These are phyloP conservation scores for Suillus clintonianus DNA, from an alignment of 768 basidiomycete species.

Conservation along the genomic window DNA sequence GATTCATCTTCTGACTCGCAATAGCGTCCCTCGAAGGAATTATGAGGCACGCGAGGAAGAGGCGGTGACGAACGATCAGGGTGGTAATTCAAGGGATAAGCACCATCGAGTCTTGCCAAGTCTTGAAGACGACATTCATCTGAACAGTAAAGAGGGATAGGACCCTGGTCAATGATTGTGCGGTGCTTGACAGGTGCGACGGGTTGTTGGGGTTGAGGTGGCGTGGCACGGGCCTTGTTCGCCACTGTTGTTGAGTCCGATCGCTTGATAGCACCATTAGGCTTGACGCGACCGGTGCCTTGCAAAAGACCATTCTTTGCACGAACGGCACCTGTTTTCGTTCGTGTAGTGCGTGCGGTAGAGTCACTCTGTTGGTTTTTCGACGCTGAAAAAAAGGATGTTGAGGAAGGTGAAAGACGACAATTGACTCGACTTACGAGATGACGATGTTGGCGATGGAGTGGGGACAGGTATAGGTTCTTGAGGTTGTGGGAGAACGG, in stretches of 20 bases:
- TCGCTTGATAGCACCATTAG: slow-evolving; percentile 56
- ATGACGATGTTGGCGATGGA: slow-evolving; percentile 40
- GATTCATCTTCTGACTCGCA: slow-evolving; percentile 45
- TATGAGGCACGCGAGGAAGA: slow-evolving; percentile 43
- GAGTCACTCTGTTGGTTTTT: slow-evolving; percentile 31
- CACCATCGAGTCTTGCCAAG: slow-evolving; percentile 42
- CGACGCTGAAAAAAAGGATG: slow-evolving; percentile 13
- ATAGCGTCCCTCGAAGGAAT: slow-evolving; percentile 32
- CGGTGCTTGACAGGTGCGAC: slow-evolving; percentile 49
- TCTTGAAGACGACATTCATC: slow-evolving; percentile 72
- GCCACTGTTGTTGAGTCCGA: slow-evolving; percentile 21
- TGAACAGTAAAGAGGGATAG: slow-evolving; percentile 84
- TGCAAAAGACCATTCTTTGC: slow-evolving; percentile 55
- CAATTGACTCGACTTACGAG: slow-evolving; percentile 35
- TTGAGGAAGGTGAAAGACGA: neutral
- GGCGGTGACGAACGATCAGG: slow-evolving; percentile 45
- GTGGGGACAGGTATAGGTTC: slow-evolving; percentile 29
- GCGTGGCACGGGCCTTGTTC: slow-evolving; percentile 12
- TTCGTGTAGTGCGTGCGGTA: slow-evolving; percentile 30
- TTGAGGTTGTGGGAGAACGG: slow-evolving; percentile 34
- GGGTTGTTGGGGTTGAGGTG: slow-evolving; percentile 23
- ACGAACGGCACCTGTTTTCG: slow-evolving; percentile 39
- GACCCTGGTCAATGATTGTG: slow-evolving; percentile 76
- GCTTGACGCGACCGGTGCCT: slow-evolving; percentile 65
- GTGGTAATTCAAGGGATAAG: slow-evolving; percentile 48